These are phyloP conservation scores for Cystobasidium onofrii DNA, from an alignment of 768 basidiomycete genomes.

Conservation along the genomic window DNA sequence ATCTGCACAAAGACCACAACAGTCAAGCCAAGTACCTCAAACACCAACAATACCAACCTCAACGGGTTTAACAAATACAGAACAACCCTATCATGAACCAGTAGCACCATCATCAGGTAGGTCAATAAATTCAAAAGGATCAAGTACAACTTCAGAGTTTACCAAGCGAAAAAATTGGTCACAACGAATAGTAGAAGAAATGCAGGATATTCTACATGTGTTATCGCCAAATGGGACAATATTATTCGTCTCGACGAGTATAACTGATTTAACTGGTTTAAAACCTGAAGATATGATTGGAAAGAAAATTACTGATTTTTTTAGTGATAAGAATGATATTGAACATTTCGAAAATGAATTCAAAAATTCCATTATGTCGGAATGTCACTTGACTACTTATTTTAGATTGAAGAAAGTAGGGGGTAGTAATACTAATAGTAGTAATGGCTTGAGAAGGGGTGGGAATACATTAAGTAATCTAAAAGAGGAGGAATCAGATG, in stretches of 20 bases:
- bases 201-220: slow-evolving; percentile 73
- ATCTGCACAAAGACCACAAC: background rate
- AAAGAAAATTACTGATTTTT: slow-evolving; percentile 66
- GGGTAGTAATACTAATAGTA: slow-evolving; percentile 29
- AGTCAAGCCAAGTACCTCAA: background rate
- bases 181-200: slow-evolving; percentile 40
- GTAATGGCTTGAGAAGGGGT: too few species aligned
- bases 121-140: slow-evolving; percentile 2
- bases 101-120: background rate
- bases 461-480: slow-evolving; percentile 10
- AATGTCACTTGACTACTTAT: slow-evolving; percentile 37
- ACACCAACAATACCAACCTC: background rate
- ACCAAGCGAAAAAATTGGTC: slow-evolving; percentile 42
- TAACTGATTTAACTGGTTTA: slow-evolving; percentile 73
- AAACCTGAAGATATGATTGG: slow-evolving; percentile 80
- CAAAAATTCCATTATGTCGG: slow-evolving; percentile 48
- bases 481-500: slow-evolving; percentile 9
- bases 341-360: slow-evolving; percentile 81
- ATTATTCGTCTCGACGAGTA: slow-evolving; percentile 78
- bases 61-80: background rate
- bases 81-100: background rate
- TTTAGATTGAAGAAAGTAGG: slow-evolving; percentile 37
- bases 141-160: slow-evolving; percentile 38
- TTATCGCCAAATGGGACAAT: slow-evolving; percentile 82
- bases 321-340: slow-evolving; percentile 79